Percentiles rank a stretch among this genome's conserved stretches.
Conservation (phyloP, 805 yeast genomes). For the Starmerella potacharoeniae region DNA sequence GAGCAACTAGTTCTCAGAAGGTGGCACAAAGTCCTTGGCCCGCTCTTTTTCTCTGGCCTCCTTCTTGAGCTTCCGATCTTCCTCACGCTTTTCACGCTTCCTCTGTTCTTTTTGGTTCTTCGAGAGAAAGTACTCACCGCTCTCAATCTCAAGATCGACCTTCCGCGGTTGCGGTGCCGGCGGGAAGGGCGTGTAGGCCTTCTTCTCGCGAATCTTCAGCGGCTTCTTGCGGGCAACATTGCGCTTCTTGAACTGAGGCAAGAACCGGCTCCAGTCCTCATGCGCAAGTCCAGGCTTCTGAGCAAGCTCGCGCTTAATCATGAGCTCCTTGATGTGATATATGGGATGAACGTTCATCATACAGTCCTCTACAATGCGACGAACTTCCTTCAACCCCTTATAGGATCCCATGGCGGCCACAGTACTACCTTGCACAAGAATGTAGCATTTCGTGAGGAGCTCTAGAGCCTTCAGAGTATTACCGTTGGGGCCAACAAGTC, state of each 20-base stretch:
- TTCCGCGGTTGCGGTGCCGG: constrained; percentile 95
- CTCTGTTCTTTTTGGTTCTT: constrained; percentile 67
- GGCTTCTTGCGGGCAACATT: constrained; percentile 91
- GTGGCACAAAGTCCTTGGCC: constrained; percentile 71
- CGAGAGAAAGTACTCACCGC: constrained; percentile 95
- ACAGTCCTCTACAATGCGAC: constrained; percentile 94
- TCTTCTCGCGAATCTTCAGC: constrained; percentile 53
- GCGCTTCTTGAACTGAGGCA: constrained; percentile 93
- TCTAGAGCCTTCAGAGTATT: constrained; percentile 93
- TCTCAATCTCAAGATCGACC: constrained; percentile 91
- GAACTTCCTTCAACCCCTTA: constrained; percentile 80
- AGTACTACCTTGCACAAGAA: constrained; percentile 93
- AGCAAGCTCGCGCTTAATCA: constrained; percentile 92
- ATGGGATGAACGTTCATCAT: constrained; percentile 97
- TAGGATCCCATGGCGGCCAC: constrained; percentile 95
- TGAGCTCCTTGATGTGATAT: constrained; percentile 89
- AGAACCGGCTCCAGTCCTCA: constrained; percentile 93
- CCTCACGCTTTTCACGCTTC: constrained; percentile 64
- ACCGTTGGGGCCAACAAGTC: constrained; percentile 94
- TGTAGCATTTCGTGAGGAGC: constrained; percentile 87
- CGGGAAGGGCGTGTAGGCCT: constrained; percentile 96
- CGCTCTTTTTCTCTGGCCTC: constrained; percentile 57
- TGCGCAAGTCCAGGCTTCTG: constrained; percentile 90
- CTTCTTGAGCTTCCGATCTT: constrained; percentile 61
- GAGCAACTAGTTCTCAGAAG: constrained; percentile 43